Evolutionary conservation across 768 basidiomycete genomes (phyloP).

Genomic region (Basidioascus undulatus): DNA sequence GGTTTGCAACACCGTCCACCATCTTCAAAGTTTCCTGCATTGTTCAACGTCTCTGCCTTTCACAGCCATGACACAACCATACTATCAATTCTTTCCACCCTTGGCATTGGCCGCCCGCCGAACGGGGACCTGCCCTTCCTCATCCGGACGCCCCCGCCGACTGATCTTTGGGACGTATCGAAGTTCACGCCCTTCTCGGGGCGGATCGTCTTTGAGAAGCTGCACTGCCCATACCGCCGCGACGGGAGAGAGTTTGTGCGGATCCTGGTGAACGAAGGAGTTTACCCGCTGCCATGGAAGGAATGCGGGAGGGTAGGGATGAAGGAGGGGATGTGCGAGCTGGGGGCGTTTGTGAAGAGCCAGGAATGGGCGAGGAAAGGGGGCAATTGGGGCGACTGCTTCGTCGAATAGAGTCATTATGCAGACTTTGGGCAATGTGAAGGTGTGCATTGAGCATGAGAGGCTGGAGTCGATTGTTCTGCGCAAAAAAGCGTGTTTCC

Average conservation of each 20-base stretch:
- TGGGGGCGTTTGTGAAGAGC: slow-evolving; percentile 1
- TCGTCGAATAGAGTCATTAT: no score
- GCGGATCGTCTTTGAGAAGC: slow-evolving; percentile 44
- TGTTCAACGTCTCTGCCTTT: no score
- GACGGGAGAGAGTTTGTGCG: no score
- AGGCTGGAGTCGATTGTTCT: no score
- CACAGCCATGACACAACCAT: slow-evolving; percentile 30
- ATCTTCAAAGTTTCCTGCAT: no score
- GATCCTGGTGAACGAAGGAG: slow-evolving; percentile 2
- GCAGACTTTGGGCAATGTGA: no score
- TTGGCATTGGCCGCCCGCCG: neutral
- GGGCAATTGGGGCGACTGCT: slow-evolving; percentile 2
- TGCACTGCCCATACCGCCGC: no score
- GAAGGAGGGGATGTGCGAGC: neutral
- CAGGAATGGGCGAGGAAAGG: slow-evolving; percentile 1
- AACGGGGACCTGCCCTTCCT: slow-evolving; percentile 5
- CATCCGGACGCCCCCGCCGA: slow-evolving; percentile 3
- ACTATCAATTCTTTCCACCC: slow-evolving; percentile 20
- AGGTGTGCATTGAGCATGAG: no score
- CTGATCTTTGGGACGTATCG: slow-evolving; percentile 28
- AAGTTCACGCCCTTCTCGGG: slow-evolving; percentile 47
- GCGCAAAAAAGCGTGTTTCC: no score
- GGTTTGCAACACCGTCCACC: slow-evolving; percentile 63
- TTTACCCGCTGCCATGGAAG: neutral
- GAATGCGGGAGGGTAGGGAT: slow-evolving; percentile 1